Evolutionary conservation across 805 yeast genomes (phyloP), one percentile per base, ranked within the genome.

Genomic region (Myxozyma neglecta): DNA sequence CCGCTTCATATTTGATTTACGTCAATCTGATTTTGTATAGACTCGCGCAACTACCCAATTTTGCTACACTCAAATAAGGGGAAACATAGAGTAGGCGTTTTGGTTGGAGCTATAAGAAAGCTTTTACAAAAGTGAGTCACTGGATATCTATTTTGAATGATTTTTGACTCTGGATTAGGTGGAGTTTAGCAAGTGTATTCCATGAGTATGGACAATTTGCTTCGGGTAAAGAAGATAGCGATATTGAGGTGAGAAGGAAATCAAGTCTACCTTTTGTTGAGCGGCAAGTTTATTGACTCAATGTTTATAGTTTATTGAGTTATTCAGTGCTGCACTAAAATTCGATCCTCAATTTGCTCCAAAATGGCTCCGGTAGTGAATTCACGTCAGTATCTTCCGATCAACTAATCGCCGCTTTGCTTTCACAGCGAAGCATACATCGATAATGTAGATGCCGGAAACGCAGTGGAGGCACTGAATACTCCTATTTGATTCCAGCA

Each of bases 181-280:
- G 99, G 99, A 85, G 94, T 61, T 80, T 90, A 69, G 86, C 96
- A 56, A 96, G 97, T 1, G 87, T 90, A 6, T 94, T 90, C 74
- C 97, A 91, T 72, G 99, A 93, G 73, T 93, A 93, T 74, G 89
- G 88, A 59, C 85, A 89, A 72, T 93, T 90, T 74, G 96, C 98
- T 6, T 86, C 89, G 69, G 97, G 97, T 8, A 93, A 93, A 75
- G 94, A 93, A 29, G 97, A 90, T 69, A 88, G 86, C 57, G 99
- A 93, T 75, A 80, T 92, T 71, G 96, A 90, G 73, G 72, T 70
- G 51, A 42, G 69, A 53, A 7, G 8, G 16, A 14, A 13, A n/a
- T 24, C 14, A 40, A 7, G 6, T 16, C n/a, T 42, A 24, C 14
- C 34, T 36, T 43, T n/a, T 7, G 35, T 4, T 14, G 9, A 18